These are phyloP conservation scores for Termitomyces sp. DNA, from an alignment of 1,284 basidiomycete species.

Conservation along the genomic window DNA sequence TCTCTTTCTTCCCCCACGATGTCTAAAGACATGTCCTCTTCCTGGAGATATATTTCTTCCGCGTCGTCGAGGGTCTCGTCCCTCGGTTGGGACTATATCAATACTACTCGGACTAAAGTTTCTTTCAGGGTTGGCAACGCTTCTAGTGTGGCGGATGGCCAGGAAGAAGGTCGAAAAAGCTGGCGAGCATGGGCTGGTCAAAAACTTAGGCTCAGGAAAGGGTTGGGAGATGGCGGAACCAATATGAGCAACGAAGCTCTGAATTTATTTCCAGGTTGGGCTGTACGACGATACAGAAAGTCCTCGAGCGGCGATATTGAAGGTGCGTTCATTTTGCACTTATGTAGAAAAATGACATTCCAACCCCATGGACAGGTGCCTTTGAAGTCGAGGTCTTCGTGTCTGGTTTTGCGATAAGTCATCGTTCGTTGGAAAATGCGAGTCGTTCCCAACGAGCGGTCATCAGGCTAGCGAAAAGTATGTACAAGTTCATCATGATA, in stretches of 20 bases:
- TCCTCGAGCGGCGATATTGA: conserved; percentile 14
- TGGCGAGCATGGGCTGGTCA: conserved; percentile 45
- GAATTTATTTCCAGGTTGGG: conserved; percentile 52
- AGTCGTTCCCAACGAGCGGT: conserved; percentile 75
- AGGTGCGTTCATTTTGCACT: conserved; percentile 20
- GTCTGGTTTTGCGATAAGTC: conserved; percentile 69
- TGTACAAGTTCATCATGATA: conserved; percentile 12
- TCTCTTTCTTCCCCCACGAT: conserved; percentile 22
- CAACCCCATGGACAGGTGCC: conserved; percentile 18
- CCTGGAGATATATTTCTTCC: conserved; percentile 28
- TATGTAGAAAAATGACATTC: background rate
- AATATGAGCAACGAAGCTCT: conserved; percentile 30
- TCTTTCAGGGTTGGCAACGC: conserved; percentile 2
- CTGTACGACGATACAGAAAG: conserved; percentile 34
- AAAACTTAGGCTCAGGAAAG: conserved; percentile 33
- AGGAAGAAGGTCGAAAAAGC: conserved; percentile 23
- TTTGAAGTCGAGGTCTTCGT: conserved; percentile 72
- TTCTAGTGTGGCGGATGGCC: conserved; percentile 4
- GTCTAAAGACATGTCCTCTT: conserved; percentile 34
- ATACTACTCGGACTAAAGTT: conserved; percentile 6
- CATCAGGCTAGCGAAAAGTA: conserved; percentile 72
- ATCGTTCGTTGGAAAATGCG: conserved; percentile 55
- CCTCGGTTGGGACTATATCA: conserved; percentile 29
- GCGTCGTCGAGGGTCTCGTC: conserved; percentile 30
- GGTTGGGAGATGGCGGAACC: conserved; percentile 11